Conservation (phyloP, 1,284 basidiomycete species). For the Cryptococcus sp. region DNA sequence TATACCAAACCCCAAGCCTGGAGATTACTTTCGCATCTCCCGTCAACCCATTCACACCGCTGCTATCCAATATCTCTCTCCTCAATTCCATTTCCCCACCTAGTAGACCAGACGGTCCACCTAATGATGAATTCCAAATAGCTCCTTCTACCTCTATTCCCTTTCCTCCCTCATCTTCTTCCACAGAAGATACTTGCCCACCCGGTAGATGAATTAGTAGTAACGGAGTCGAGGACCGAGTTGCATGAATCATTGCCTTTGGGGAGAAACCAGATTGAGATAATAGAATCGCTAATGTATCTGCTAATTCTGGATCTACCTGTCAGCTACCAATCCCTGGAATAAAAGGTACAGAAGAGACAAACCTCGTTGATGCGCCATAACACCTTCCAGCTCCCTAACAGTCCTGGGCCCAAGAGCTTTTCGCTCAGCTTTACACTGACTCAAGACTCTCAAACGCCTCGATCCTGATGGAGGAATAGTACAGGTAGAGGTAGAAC, state of each 20-base stretch:
- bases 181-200: slow-evolving; percentile 9
- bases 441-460: slow-evolving; percentile 70
- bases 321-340: not conserved
- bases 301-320: not conserved
- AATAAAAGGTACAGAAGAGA: not conserved
- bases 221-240: slow-evolving; percentile 67
- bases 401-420: slow-evolving; percentile 71
- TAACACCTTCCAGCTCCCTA: slow-evolving; percentile 81
- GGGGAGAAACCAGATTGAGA: slow-evolving; percentile 73
- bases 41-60: not conserved
- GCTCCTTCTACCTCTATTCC: slow-evolving; percentile 34
- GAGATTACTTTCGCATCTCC: slow-evolving; percentile 7
- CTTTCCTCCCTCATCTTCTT: not conserved
- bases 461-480: too few relatives aligned
- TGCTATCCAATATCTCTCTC: slow-evolving; percentile 54
- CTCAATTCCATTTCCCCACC: slow-evolving; percentile 59
- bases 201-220: slow-evolving; percentile 70
- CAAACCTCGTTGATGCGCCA: slow-evolving; percentile 44
- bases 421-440: slow-evolving; percentile 85
- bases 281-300: slow-evolving; percentile 63
- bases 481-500: not conserved
- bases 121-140: slow-evolving; percentile 63
- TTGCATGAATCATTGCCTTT: slow-evolving; percentile 61
- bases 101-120: slow-evolving; percentile 55
- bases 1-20: slow-evolving; percentile 18